Percentiles rank a stretch among this genome's conserved stretches.
Conservation (phyloP, 1,284 basidiomycete genomes). For the Puccinia horiana region DNA sequence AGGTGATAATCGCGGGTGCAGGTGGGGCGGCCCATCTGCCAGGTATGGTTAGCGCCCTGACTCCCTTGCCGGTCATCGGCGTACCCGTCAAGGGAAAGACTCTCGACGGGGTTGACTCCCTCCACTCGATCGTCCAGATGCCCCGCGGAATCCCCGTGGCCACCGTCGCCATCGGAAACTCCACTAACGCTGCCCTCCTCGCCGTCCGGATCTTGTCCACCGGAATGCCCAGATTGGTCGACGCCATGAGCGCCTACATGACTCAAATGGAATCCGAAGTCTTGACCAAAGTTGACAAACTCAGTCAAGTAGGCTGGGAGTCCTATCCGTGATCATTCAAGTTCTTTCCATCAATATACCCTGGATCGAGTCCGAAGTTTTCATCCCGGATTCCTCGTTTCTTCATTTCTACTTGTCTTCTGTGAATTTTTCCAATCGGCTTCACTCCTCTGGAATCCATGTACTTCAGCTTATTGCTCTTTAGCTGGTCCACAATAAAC, state of each 20-base stretch:
- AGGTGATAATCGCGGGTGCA: constrained; percentile 87
- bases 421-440: too few relatives aligned
- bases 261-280: constrained; percentile 78
- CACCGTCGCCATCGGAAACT: constrained; percentile 95
- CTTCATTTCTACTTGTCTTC: too few relatives aligned
- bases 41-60: constrained; percentile 96
- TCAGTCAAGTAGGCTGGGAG: constrained; percentile 83
- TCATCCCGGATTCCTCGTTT: too few relatives aligned
- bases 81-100: constrained; percentile 94
- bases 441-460: too few relatives aligned
- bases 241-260: constrained; percentile 75
- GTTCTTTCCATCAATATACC: not conserved
- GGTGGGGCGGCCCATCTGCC: constrained; percentile 96
- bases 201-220: constrained; percentile 84
- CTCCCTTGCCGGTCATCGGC: constrained; percentile 86
- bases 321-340: constrained; percentile 62
- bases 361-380: too few relatives aligned
- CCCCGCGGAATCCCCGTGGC: constrained; percentile 95
- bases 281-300: constrained; percentile 73
- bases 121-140: constrained; percentile 99
- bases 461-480: too few relatives aligned
- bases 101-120: constrained; percentile 90
- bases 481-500: too few relatives aligned
- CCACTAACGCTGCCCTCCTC: constrained; percentile 87
- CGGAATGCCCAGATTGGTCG: constrained; percentile 69